Percentiles rank a stretch among this genome's conserved stretches.
Evolutionary conservation across 202 grass and related monocot species (phyloP).

Genomic region (Digitaria exilis): DNA sequence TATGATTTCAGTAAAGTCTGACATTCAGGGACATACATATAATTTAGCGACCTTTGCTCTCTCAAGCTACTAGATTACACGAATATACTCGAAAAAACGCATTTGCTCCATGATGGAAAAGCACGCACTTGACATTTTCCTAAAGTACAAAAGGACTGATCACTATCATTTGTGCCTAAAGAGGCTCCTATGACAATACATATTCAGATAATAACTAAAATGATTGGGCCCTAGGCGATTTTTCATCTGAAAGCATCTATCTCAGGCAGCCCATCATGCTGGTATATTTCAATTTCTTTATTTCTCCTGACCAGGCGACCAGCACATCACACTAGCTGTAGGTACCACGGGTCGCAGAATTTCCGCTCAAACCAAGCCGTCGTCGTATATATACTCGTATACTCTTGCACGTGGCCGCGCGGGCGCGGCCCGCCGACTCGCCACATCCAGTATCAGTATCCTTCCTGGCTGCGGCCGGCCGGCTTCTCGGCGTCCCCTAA

Average conservation of each 20-base stretch:
- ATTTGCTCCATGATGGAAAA: constrained; percentile 8
- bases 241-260: constrained; percentile 36
- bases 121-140: constrained; percentile 37
- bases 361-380: neutral
- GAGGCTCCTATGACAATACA: constrained; percentile 21
- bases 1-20: neutral
- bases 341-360: too few species aligned
- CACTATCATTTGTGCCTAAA: constrained; percentile 20
- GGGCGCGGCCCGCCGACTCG: neutral
- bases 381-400: too few species aligned
- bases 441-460: neutral
- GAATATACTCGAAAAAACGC: neutral
- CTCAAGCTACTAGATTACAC: neutral
- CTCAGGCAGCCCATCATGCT: neutral
- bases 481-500: neutral
- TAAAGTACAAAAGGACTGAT: constrained; percentile 45
- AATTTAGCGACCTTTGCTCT: neutral
- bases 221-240: neutral
- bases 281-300: neutral
- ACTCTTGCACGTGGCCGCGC: constrained; percentile 19
- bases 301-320: neutral
- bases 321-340: neutral
- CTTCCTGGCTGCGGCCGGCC: neutral
- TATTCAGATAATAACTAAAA: neutral
- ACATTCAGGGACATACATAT: neutral